phyloP scores from a whole-genome alignment of 805 yeast genomes.

The Spathaspora boniae region DNA sequence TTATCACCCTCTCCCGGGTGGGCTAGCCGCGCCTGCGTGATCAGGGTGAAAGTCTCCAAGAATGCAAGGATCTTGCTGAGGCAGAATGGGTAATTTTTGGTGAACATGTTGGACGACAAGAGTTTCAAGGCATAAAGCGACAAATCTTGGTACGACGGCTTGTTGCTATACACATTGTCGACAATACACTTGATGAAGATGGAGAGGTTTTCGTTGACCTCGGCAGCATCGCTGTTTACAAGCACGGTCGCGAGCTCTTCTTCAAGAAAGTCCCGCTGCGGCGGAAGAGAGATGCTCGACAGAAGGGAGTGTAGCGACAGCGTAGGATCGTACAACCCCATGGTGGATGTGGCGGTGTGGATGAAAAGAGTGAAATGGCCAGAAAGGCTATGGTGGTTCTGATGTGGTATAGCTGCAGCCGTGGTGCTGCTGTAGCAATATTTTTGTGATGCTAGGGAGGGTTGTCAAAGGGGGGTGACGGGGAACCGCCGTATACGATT shows the following conservation, averaged over 20 bases:
- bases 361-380: too few relatives aligned
- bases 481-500: too few relatives aligned
- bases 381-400: too few relatives aligned
- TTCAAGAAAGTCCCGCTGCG: conserved; percentile 7
- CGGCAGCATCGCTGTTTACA: conserved; percentile 36
- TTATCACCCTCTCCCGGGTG: conserved; percentile 1
- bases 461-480: too few relatives aligned
- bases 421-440: too few relatives aligned
- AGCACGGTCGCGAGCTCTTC: conserved; percentile 14
- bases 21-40: conserved; percentile 6
- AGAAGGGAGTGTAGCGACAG: conserved; percentile 4
- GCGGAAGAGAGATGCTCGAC: conserved; percentile 3
- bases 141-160: conserved; percentile 27
- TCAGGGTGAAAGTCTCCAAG: conserved; percentile 21
- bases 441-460: too few relatives aligned
- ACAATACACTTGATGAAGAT: conserved; percentile 29
- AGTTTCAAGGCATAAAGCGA: conserved; percentile 33
- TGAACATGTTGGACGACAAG: conserved; percentile 35
- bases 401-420: too few relatives aligned
- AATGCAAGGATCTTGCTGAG: conserved; percentile 37
- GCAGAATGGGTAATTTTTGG: conserved; percentile 33
- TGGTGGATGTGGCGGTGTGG: too few relatives aligned
- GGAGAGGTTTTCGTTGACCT: conserved; percentile 37
- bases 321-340: too few relatives aligned
- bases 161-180: conserved; percentile 24